Conservation (phyloP, 352 stramenopile species). For the Pythium aphanidermatum region DNA sequence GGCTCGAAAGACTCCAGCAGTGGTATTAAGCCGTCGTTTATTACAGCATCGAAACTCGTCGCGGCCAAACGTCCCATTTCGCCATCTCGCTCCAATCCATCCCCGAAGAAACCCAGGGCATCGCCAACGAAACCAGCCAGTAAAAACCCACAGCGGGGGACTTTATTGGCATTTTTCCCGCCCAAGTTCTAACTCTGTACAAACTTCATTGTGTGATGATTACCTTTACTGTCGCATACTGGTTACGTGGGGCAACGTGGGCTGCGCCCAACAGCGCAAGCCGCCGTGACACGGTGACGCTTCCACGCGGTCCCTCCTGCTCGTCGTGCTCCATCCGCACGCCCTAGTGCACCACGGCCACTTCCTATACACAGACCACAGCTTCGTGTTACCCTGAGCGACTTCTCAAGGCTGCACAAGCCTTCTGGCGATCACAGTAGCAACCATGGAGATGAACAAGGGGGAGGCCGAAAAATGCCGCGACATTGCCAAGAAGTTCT, state of each 20-base stretch:
- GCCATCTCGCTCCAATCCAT: no score
- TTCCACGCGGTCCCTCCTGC: background rate
- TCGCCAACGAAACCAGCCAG: conserved; percentile 19
- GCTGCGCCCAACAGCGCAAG: conserved; percentile 9
- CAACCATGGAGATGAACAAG: conserved; percentile 89
- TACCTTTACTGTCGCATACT: conserved; percentile 5
- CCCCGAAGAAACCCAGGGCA: conserved; percentile 5
- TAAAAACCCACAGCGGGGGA: conserved; percentile 33
- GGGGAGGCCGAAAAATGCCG: conserved; percentile 90
- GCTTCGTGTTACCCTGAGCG: background rate
- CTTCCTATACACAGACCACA: no score
- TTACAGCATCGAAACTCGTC: conserved; percentile 37
- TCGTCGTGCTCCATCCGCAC: no score
- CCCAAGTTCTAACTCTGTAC: conserved; percentile 30
- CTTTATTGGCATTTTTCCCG: conserved; percentile 43
- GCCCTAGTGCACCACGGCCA: background rate
- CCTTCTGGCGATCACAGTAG: background rate
- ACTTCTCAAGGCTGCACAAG: no score
- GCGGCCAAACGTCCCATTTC: no score
- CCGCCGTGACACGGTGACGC: conserved; percentile 9
- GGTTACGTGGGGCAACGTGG: conserved; percentile 1
- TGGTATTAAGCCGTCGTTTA: conserved; percentile 16
- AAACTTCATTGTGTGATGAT: conserved; percentile 5
- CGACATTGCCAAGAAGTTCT: conserved; percentile 84
- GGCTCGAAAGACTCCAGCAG: background rate